These are phyloP conservation scores for Nemania sp. DNA, from an alignment of 2,329 filamentous ascomycete genomes.

Conservation along the genomic window DNA sequence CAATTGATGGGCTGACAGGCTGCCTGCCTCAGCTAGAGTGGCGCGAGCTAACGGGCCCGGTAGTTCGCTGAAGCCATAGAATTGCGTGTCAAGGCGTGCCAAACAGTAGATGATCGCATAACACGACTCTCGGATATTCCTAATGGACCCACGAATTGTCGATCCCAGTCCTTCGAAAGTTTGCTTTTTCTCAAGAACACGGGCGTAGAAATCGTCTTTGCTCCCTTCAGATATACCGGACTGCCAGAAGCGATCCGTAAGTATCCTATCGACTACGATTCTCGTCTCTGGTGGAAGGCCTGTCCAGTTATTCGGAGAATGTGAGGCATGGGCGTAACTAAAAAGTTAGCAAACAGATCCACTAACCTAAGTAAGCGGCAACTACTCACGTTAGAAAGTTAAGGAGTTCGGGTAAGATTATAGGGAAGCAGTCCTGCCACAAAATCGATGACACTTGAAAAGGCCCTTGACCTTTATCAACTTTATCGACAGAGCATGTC, in stretches of 20 bases:
- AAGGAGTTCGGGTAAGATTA: constrained; percentile 83
- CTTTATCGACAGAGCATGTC: constrained; percentile 88
- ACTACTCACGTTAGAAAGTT: constrained; percentile 71
- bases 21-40: constrained; percentile 79
- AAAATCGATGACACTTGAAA: constrained; percentile 77
- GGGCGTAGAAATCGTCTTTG: constrained; percentile 94
- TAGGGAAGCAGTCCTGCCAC: constrained; percentile 83
- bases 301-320: constrained; percentile 84
- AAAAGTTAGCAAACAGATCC: constrained; percentile 13
- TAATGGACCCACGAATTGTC: constrained; percentile 84
- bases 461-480: constrained; percentile 72
- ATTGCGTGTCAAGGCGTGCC: constrained; percentile 82
- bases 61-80: constrained; percentile 87
- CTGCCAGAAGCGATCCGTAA: constrained; percentile 98
- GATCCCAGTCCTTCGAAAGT: constrained; percentile 94
- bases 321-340: constrained; percentile 87
- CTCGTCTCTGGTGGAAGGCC: constrained; percentile 76
- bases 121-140: constrained; percentile 88
- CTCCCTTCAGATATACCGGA: constrained; percentile 94
- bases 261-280: constrained; percentile 75
- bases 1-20: constrained; percentile 88
- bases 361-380: constrained; percentile 25
- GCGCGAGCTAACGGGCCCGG: constrained; percentile 82
- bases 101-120: constrained; percentile 96
- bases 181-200: constrained; percentile 84